Percentiles rank a stretch among this genome's conserved stretches.
Conservation (phyloP, 371 early-diverging fungal genomes). For the Dinochytrium kinnereticum region DNA sequence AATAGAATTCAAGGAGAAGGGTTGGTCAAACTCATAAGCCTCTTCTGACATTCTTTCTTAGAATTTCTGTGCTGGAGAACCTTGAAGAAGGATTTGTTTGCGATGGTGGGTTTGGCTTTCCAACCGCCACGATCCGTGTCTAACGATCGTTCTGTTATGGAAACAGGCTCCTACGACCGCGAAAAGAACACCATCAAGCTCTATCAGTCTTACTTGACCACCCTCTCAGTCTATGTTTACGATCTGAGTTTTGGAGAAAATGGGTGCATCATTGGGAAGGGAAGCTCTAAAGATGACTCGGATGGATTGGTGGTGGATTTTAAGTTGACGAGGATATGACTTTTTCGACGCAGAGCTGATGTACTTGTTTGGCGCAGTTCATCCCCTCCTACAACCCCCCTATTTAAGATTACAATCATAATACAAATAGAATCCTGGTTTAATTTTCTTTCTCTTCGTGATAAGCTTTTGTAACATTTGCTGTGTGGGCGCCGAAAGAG, state of each 20-base stretch:
- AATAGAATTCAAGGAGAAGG: slow-evolving; percentile 17
- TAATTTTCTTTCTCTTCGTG: too few species aligned
- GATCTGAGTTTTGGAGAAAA: slow-evolving; percentile 11
- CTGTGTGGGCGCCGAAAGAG: too few species aligned
- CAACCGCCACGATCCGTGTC: too few species aligned
- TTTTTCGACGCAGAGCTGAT: too few species aligned
- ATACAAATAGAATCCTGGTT: too few species aligned
- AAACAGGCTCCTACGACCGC: slow-evolving; percentile 9
- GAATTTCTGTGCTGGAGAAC: slow-evolving; percentile 2
- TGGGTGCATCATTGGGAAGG: slow-evolving; percentile 12
- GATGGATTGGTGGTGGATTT: slow-evolving; percentile 20
- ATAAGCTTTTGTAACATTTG: too few species aligned
- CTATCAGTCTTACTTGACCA: slow-evolving; percentile 31
- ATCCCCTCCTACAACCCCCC: too few species aligned
- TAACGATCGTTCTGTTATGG: background rate
- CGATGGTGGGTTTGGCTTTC: slow-evolving; percentile 5
- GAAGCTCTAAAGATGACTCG: slow-evolving; percentile 25
- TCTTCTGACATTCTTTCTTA: too few species aligned
- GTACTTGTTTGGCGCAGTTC: too few species aligned
- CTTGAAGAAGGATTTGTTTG: slow-evolving; percentile 17
- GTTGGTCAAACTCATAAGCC: background rate
- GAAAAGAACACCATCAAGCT: slow-evolving; percentile 19
- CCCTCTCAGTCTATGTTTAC: slow-evolving; percentile 23
- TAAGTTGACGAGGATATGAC: background rate
- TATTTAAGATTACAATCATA: too few species aligned